Base-by-base conservation (phyloP, 1,284 basidiomycete genomes). In the Ceratobasidium sp. region DNA sequence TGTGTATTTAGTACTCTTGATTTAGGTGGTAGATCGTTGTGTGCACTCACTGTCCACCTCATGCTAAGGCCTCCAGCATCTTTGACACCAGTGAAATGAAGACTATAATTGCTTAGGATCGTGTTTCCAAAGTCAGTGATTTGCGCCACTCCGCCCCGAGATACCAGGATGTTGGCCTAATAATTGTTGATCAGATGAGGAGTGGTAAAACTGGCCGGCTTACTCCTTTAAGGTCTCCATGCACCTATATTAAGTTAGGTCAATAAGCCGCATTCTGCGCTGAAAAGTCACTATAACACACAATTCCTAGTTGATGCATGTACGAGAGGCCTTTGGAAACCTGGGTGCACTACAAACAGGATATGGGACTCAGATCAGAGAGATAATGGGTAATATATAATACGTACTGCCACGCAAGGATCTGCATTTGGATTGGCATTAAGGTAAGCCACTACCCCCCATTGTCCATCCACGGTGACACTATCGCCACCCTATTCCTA, bases 61-160 rank as follows among this genome's bases (percentile, higher is more conserved):
- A 43, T 1, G 7, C 44, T 51, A 19, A 40, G 19, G 11, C 32
- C 49, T 2, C 5, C 8, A 11, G 64, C 19, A 32, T n/a, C 17
- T 7, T 15, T 49, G 13, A 15, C 32, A 4, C 25, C 52, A 1
- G 66, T 56, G 34, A 56, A 68, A 1, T 37, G 11, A 2, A 68
- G 29, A 2, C 51, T 68, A 56, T 54, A 51, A 1, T 40, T 7
- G n/a, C 19, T 49, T 4, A 68, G 32, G 2, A 40, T 34, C 6
- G 66, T 40, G 37, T 43, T 68, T 4, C 66, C 66, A 22, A 68
- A 68, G 32, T 68, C 66, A 32, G 66, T 56, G 9, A 68, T 51
- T 34, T 54, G 37, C 1, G 32, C 66, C 6, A 34, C 11, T 5
- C 51, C 66, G 29, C 40, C 32, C 15, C 7, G 5, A 5, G 66